Conservation (phyloP, 257 asterid genomes). For the Coffea canephora region DNA sequence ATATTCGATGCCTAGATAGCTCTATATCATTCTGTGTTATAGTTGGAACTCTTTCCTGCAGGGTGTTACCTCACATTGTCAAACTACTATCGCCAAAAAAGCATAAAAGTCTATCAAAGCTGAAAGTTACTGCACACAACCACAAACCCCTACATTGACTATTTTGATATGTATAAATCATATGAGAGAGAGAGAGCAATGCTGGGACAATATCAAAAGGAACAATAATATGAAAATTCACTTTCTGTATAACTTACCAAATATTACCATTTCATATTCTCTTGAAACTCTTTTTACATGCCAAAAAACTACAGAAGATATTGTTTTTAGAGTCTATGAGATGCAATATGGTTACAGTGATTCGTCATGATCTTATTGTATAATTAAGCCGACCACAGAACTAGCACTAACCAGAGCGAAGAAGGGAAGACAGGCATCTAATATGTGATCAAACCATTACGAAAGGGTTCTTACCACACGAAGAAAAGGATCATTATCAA, state of each 20-base stretch:
- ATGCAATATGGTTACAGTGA: background rate
- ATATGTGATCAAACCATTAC: background rate
- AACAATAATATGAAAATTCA: background rate
- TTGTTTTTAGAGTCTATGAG: background rate
- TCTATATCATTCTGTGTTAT: constrained; percentile 57
- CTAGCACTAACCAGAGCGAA: background rate
- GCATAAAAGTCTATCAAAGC: background rate
- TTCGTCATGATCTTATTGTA: background rate
- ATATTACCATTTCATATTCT: background rate
- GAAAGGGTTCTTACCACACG: constrained; percentile 41
- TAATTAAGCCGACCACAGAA: background rate
- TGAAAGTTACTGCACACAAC: background rate
- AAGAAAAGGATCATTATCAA: constrained; percentile 53
- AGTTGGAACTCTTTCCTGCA: constrained; percentile 55
- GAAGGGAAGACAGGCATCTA: background rate
- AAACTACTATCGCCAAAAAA: constrained; percentile 1
- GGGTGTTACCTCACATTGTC: constrained; percentile 13
- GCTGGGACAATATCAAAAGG: background rate
- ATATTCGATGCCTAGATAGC: constrained; percentile 55
- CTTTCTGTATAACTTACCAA: background rate
- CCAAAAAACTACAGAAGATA: background rate
- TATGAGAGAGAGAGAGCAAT: background rate
- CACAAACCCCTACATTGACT: background rate
- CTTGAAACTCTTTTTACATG: background rate
- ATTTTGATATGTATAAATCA: background rate